Evolutionary conservation across 2,329 filamentous ascomycete genomes (phyloP).

Genomic region (Trichoderma sp.): DNA sequence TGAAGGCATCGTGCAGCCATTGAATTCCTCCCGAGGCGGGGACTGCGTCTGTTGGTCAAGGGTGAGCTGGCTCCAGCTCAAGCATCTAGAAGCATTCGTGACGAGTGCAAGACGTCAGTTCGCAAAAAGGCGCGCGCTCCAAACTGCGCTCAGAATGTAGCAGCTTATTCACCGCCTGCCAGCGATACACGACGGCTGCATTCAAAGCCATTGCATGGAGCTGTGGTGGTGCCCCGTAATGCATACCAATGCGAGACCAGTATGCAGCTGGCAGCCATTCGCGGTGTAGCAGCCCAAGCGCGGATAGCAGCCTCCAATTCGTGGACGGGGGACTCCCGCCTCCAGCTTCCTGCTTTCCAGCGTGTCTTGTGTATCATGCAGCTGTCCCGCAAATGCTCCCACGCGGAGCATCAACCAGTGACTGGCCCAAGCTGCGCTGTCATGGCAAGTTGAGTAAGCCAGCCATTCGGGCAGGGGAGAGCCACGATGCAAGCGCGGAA

Average conservation of each 20-base stretch:
- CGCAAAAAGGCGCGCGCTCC: conserved; percentile 12
- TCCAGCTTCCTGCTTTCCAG: background rate
- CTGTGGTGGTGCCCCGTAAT: conserved; percentile 18
- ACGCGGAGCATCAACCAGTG: background rate
- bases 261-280: conserved; percentile 10
- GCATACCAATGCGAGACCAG: conserved; percentile 25
- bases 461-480: conserved; percentile 2
- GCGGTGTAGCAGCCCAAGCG: conserved; percentile 20
- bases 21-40: background rate
- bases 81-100: conserved; percentile 27
- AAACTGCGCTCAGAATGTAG: conserved; percentile 4
- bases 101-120: conserved; percentile 25
- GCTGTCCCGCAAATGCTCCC: background rate
- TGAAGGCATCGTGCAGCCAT: conserved; percentile 1
- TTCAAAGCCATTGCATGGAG: conserved; percentile 19
- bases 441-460: conserved; percentile 1
- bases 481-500: conserved; percentile 3
- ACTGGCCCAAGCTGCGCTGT: conserved; percentile 18
- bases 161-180: conserved; percentile 24
- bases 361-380: background rate
- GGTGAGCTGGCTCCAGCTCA: conserved; percentile 24
- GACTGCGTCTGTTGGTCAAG: conserved; percentile 17
- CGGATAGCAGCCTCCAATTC: background rate
- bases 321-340: background rate
- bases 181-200: conserved; percentile 13